phyloP scores from a whole-genome alignment of 495 filamentous ascomycete species.

The Jackrogersella minutella region DNA sequence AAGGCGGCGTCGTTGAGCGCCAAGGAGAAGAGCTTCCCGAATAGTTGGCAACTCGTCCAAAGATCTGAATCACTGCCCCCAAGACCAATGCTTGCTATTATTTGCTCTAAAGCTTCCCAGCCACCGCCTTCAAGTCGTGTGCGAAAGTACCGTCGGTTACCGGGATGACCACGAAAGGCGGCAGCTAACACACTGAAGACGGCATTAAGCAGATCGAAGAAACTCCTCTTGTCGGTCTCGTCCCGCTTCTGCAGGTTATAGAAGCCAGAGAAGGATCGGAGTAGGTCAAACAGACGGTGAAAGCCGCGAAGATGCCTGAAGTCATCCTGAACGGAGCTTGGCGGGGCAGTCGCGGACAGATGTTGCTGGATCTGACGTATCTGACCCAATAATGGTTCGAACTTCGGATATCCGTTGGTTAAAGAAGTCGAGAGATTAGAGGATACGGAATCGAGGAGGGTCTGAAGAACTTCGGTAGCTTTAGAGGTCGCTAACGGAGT shows the following conservation, averaged over 20 bases:
- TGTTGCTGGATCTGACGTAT: conserved; percentile 56
- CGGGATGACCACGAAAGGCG: conserved; percentile 79
- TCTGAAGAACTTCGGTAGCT: conserved; percentile 67
- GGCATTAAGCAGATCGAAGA: conserved; percentile 75
- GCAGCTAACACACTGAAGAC: conserved; percentile 76
- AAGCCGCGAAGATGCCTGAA: conserved; percentile 88
- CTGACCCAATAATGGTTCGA: conserved; percentile 50
- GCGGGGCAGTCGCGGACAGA: conserved; percentile 54
- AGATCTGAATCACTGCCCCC: conserved; percentile 65
- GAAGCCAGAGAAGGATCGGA: conserved; percentile 72
- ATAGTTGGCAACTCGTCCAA: conserved; percentile 75
- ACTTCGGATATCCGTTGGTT: conserved; percentile 51
- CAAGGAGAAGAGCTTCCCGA: conserved; percentile 85
- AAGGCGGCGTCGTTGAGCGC: conserved; percentile 78
- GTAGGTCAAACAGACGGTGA: conserved; percentile 70
- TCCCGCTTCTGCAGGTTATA: conserved; percentile 71
- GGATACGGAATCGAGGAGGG: conserved; percentile 63
- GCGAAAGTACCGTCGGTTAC: conserved; percentile 87
- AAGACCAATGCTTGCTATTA: conserved; percentile 67
- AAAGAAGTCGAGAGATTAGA: conserved; percentile 31
- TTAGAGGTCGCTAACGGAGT: conserved; percentile 61
- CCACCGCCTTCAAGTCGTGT: conserved; percentile 76
- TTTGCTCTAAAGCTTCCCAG: conserved; percentile 76
- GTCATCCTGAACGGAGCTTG: conserved; percentile 68
- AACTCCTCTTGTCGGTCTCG: conserved; percentile 64